These are phyloP conservation scores for Hortaea sp. DNA, from an alignment of 2,329 filamentous ascomycete genomes.

Conservation along the genomic window DNA sequence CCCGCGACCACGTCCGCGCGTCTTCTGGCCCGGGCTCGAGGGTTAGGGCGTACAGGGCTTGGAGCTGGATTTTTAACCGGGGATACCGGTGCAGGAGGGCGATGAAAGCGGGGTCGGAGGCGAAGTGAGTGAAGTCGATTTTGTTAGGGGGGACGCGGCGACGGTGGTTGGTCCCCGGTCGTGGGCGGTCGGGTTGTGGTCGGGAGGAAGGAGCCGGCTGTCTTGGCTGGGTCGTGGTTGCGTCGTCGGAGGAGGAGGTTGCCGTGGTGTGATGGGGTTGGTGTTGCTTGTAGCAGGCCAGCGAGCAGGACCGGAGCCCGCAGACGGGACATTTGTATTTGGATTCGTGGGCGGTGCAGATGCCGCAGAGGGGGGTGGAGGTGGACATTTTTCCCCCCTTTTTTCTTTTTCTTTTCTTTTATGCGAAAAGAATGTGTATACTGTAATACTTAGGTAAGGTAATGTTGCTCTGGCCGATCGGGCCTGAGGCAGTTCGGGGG, in stretches of 20 bases:
- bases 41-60: constrained; percentile 25
- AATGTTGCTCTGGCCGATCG: no score
- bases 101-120: constrained; percentile 22
- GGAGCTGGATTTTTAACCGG: constrained; percentile 23
- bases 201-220: neutral
- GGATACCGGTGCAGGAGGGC: constrained; percentile 26
- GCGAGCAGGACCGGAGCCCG: constrained; percentile 34
- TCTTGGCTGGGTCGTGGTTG: neutral
- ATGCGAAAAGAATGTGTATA: no score
- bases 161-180: constrained; percentile 14
- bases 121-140: constrained; percentile 22
- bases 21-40: constrained; percentile 26
- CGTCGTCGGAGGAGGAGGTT: constrained; percentile 6
- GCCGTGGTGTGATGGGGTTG: constrained; percentile 20
- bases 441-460: no score
- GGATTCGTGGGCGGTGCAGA: constrained; percentile 34
- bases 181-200: constrained; percentile 1
- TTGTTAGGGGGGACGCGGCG: constrained; percentile 9
- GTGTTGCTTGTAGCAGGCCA: constrained; percentile 30
- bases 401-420: no score
- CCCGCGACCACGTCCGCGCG: constrained; percentile 15
- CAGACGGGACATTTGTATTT: constrained; percentile 44
- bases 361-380: constrained; percentile 31
- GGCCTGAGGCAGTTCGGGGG: no score
- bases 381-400: neutral